Percentiles rank a stretch among this genome's conserved stretches.
These are phyloP conservation scores for Hyphodiscus sp. DNA, from an alignment of 2,329 filamentous ascomycete genomes.

Conservation along the genomic window DNA sequence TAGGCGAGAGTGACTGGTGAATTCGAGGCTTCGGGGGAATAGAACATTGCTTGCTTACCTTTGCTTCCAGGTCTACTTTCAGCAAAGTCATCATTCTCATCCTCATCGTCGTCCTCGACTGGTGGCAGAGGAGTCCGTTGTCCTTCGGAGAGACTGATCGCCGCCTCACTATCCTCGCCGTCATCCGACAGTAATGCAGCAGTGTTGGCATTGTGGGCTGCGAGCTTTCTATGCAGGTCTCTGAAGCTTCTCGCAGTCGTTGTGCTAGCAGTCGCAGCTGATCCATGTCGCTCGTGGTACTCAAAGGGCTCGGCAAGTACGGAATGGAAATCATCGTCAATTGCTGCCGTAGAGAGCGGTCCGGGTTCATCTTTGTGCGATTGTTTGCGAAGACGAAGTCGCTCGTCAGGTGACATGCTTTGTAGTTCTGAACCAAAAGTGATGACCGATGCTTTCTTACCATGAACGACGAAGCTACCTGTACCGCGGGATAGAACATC, in stretches of 20 bases:
- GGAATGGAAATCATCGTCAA: slow-evolving; percentile 45
- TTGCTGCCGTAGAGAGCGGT: slow-evolving; percentile 14
- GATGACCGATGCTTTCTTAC: slow-evolving; percentile 95
- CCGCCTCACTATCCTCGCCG: slow-evolving; percentile 55
- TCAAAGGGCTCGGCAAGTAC: slow-evolving; percentile 40
- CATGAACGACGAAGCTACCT: slow-evolving; percentile 91
- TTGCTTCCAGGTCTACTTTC: slow-evolving; percentile 13
- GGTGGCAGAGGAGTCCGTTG: slow-evolving; percentile 49
- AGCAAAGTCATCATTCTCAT: slow-evolving; percentile 17
- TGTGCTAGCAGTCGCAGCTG: slow-evolving; percentile 58
- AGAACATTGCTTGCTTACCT: slow-evolving; percentile 23
- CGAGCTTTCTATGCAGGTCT: slow-evolving; percentile 55
- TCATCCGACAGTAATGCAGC: slow-evolving; percentile 25
- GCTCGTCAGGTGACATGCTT: slow-evolving; percentile 67
- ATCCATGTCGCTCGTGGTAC: slow-evolving; percentile 46
- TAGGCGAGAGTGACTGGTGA: slow-evolving; percentile 2
- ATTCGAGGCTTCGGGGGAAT: slow-evolving; percentile 26
- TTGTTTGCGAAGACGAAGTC: slow-evolving; percentile 56
- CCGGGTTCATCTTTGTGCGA: slow-evolving; percentile 36
- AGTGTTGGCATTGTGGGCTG: slow-evolving; percentile 40
- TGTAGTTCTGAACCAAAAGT: slow-evolving; percentile 94
- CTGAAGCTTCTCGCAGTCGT: slow-evolving; percentile 60
- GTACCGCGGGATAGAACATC: slow-evolving; percentile 71
- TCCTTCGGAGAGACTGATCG: slow-evolving; percentile 54
- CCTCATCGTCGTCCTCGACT: slow-evolving; percentile 32